Percentiles rank a stretch among this genome's conserved stretches.
phyloP scores from a whole-genome alignment of 2,329 filamentous ascomycete species.

The Hypoxylon sp. region DNA sequence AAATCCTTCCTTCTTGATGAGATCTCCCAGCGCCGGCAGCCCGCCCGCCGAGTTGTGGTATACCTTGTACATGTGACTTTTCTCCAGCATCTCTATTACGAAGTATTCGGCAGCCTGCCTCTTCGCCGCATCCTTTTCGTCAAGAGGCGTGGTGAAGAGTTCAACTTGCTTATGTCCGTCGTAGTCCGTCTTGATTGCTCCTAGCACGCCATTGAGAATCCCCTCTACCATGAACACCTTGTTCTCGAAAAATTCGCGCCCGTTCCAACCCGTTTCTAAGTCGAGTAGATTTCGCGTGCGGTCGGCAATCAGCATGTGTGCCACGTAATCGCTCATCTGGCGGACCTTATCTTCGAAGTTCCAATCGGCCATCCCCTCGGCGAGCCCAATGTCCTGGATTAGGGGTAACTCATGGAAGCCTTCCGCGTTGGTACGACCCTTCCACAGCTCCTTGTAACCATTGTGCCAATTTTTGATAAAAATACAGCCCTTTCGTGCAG shows the following conservation, averaged over 20 bases:
- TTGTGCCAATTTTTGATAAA: conserved; percentile 63
- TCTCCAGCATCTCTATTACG: conserved; percentile 54
- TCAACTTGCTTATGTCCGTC: conserved; percentile 53
- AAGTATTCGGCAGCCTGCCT: conserved; percentile 52
- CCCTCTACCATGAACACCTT: conserved; percentile 55
- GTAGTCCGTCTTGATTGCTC: conserved; percentile 51
- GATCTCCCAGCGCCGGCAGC: conserved; percentile 53
- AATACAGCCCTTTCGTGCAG: conserved; percentile 58
- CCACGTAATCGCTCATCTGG: conserved; percentile 57
- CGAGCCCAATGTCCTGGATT: conserved; percentile 54
- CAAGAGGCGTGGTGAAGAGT: conserved; percentile 53
- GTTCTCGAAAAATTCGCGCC: conserved; percentile 53
- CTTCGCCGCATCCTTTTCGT: conserved; percentile 53
- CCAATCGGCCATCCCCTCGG: conserved; percentile 51
- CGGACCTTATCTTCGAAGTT: conserved; percentile 44
- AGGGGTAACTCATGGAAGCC: conserved; percentile 54
- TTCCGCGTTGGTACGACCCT: conserved; percentile 52
- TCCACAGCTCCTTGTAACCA: conserved; percentile 58
- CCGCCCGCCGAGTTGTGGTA: conserved; percentile 57
- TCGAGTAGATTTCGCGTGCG: conserved; percentile 55
- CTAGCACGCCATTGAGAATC: conserved; percentile 54
- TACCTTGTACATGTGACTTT: conserved; percentile 57
- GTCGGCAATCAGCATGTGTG: conserved; percentile 57
- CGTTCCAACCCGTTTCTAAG: conserved; percentile 52
- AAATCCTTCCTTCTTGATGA: conserved; percentile 48